Evolutionary conservation across 768 basidiomycete genomes (phyloP).

Genomic region (Russula brevipes): DNA sequence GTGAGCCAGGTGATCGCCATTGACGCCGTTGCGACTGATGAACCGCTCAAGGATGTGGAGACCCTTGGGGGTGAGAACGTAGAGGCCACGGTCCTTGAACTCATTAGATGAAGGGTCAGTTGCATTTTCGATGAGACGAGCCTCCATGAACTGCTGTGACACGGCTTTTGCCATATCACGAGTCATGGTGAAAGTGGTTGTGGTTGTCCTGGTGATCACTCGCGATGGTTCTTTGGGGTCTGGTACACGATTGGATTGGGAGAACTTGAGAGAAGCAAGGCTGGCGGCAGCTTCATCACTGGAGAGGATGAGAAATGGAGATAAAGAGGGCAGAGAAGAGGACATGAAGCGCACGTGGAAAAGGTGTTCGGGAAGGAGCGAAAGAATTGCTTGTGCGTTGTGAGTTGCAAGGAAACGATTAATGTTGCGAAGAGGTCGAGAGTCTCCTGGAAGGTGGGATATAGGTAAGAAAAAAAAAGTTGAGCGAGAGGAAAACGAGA

Average conservation of each 20-base stretch:
- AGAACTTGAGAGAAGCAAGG: slow-evolving; percentile 93
- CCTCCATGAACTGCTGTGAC: slow-evolving; percentile 99
- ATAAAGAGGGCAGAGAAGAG: slow-evolving; percentile 14
- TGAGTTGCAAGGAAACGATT: slow-evolving; percentile 85
- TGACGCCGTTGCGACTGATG: slow-evolving; percentile 98
- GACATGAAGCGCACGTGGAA: slow-evolving; percentile 66
- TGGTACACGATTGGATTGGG: slow-evolving; percentile 96
- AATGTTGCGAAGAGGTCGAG: slow-evolving; percentile 97
- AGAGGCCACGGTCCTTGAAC: slow-evolving; percentile 98
- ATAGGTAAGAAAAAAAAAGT: neutral
- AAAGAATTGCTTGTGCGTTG: slow-evolving; percentile 93
- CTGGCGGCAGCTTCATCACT: slow-evolving; percentile 96
- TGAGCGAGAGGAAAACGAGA: slow-evolving; percentile 15
- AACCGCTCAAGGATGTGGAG: slow-evolving; percentile 99
- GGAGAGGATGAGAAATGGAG: slow-evolving; percentile 12
- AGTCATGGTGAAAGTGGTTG: slow-evolving; percentile 99
- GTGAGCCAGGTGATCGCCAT: slow-evolving; percentile 84
- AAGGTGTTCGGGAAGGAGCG: slow-evolving; percentile 92
- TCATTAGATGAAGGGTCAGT: slow-evolving; percentile 80
- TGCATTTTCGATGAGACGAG: slow-evolving; percentile 94
- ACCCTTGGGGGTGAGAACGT: slow-evolving; percentile 93
- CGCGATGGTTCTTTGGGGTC: slow-evolving; percentile 97
- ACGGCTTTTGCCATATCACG: slow-evolving; percentile 99
- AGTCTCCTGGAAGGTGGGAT: slow-evolving; percentile 64
- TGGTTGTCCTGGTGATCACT: slow-evolving; percentile 98